phyloP scores from a whole-genome alignment of 1,284 basidiomycete genomes.

The Ceratobasidium sp. region DNA sequence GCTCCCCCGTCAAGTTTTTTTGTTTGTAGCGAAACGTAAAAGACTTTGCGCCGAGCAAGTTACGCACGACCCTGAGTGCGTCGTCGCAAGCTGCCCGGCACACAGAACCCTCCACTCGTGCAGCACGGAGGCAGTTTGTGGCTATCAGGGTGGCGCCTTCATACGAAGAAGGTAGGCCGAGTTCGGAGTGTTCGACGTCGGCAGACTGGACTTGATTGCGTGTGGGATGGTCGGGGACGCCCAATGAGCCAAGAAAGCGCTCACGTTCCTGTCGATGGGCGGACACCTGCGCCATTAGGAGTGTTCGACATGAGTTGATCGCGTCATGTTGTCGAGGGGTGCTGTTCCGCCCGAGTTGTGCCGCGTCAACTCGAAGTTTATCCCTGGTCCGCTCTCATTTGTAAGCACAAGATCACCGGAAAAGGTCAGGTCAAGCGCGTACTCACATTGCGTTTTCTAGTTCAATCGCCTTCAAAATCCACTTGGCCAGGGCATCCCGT shows the following conservation, averaged over 20 bases:
- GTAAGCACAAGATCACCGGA: too few relatives aligned
- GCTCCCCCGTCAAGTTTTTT: background rate
- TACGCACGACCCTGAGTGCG: background rate
- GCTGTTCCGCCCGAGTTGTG: background rate
- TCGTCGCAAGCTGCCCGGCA: constrained; percentile 9
- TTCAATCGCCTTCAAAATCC: background rate
- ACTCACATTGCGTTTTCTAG: constrained; percentile 10
- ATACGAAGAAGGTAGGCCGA: constrained; percentile 5
- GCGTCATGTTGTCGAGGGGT: background rate
- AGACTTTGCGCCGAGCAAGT: constrained; percentile 4
- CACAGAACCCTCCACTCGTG: background rate
- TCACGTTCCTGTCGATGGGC: constrained; percentile 1
- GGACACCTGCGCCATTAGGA: background rate
- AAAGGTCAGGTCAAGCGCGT: too few relatives aligned
- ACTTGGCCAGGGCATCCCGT: background rate
- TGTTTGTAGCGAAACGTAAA: constrained; percentile 3
- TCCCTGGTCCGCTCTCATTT: background rate
- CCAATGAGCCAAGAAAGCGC: background rate
- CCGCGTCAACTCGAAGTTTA: background rate
- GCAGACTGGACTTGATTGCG: background rate
- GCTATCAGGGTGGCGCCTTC: too few relatives aligned
- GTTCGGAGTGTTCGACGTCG: background rate
- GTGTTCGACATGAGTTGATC: background rate
- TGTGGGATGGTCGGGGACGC: background rate
- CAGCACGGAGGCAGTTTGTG: background rate